Evolutionary conservation across 805 yeast genomes (phyloP).

Genomic region (Candida bentonensis): DNA sequence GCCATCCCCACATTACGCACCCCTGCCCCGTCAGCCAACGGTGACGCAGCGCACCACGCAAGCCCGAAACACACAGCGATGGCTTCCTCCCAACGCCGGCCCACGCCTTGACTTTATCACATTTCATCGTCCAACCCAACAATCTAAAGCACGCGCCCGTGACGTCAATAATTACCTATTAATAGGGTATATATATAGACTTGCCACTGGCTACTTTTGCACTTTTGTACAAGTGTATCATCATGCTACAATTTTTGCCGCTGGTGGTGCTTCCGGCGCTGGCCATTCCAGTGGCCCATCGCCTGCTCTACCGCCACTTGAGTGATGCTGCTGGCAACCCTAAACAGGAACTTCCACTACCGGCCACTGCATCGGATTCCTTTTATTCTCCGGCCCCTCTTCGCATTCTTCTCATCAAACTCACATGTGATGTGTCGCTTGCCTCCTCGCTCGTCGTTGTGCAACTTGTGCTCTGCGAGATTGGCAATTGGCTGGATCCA

Average conservation of each 20-base stretch:
- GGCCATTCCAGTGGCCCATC: slow-evolving; percentile 7
- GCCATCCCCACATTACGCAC: too few species aligned
- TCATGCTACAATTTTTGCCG: slow-evolving; percentile 5
- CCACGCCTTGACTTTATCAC: too few species aligned
- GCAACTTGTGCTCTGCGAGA: slow-evolving; percentile 26
- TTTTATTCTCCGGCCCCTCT: not conserved
- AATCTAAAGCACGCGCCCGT: too few species aligned
- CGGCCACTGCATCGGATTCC: not conserved
- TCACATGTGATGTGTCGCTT: slow-evolving; percentile 4
- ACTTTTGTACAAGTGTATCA: too few species aligned
- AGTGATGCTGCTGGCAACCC: not conserved
- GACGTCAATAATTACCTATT: too few species aligned
- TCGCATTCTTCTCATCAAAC: not conserved
- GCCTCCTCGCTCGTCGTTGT: slow-evolving; percentile 15
- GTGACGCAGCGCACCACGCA: too few species aligned
- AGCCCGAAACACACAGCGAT: too few species aligned
- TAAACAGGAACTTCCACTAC: not conserved
- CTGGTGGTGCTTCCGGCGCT: slow-evolving; percentile 5
- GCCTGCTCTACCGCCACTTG: slow-evolving; percentile 4
- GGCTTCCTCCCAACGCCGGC: too few species aligned
- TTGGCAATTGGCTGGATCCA: slow-evolving; percentile 14
- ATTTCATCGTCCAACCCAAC: too few species aligned
- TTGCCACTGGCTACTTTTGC: not conserved
- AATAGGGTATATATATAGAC: too few species aligned
- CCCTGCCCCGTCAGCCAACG: too few species aligned